Evolutionary conservation across 23 red algal species (phyloP).

Genomic region (Chondrus crispus): DNA sequence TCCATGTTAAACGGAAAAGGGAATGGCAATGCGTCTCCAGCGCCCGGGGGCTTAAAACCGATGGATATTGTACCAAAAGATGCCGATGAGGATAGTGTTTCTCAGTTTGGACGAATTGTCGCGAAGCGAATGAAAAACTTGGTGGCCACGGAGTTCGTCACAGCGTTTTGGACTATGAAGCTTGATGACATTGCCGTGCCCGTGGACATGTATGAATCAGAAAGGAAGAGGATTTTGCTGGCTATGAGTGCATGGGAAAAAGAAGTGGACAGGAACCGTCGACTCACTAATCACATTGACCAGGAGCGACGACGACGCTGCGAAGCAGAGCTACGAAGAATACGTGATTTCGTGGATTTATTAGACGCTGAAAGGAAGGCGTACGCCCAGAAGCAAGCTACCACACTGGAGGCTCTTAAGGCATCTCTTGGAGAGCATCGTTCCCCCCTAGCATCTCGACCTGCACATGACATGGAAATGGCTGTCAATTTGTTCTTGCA

Average conservation of each 20-base stretch:
- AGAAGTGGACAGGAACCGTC: slow-evolving; percentile 12
- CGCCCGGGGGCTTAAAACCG: not conserved
- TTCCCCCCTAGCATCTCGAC: not conserved
- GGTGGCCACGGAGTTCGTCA: slow-evolving; percentile 1
- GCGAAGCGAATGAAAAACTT: slow-evolving; percentile 2
- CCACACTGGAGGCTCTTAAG: not conserved
- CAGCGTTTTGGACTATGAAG: slow-evolving; percentile 53
- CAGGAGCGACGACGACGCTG: not conserved
- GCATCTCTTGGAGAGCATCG: not conserved
- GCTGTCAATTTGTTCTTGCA: slow-evolving; percentile 16
- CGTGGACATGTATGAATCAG: slow-evolving; percentile 4
- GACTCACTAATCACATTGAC: slow-evolving; percentile 10
- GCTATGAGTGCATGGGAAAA: slow-evolving; percentile 41
- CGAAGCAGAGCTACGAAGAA: slow-evolving; percentile 29
- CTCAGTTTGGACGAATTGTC: slow-evolving; percentile 6
- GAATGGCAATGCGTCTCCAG: not conserved
- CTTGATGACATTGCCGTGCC: slow-evolving; percentile 30
- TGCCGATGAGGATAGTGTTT: not conserved
- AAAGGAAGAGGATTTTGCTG: slow-evolving; percentile 4
- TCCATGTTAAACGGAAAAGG: not conserved
- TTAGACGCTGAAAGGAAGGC: not conserved
- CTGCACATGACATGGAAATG: not conserved
- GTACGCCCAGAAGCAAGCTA: not conserved
- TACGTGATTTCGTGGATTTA: slow-evolving; percentile 6
- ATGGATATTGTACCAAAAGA: not conserved